Evolutionary conservation across 345 rosid species (phyloP).

Genomic region (Lumnitzera littorea): DNA sequence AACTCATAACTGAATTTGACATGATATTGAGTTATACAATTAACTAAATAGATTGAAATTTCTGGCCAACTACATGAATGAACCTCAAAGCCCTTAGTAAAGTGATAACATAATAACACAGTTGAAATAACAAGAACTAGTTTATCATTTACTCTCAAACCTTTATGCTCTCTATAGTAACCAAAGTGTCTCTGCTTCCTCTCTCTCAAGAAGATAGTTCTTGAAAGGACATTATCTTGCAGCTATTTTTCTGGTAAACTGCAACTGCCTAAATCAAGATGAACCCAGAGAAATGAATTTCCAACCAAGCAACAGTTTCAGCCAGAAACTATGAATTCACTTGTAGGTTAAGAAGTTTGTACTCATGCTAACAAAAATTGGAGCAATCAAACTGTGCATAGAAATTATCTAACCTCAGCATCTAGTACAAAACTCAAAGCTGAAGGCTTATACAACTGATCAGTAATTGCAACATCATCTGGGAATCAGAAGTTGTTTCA

Average conservation of each 20-base stretch:
- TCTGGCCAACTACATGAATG: too few species aligned
- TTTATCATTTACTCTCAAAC: slow-evolving; percentile 21
- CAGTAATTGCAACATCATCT: slow-evolving; percentile 52
- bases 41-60: too few species aligned
- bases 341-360: too few species aligned
- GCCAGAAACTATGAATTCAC: neutral
- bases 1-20: too few species aligned
- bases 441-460: slow-evolving; percentile 46
- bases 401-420: slow-evolving; percentile 57
- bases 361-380: neutral
- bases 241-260: slow-evolving; percentile 61
- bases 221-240: slow-evolving; percentile 87
- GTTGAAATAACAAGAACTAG: neutral
- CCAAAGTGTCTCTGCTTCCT: slow-evolving; percentile 61
- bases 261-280: slow-evolving; percentile 66
- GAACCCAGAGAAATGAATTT: neutral
- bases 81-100: too few species aligned
- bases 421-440: slow-evolving; percentile 67
- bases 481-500: slow-evolving; percentile 76
- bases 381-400: slow-evolving; percentile 2
- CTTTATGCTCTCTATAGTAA: slow-evolving; percentile 56
- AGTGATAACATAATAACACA: neutral
- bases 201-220: slow-evolving; percentile 84
- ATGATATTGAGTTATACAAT: too few species aligned
- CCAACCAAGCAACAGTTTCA: slow-evolving; percentile 2